Conservation (phyloP, 2,329 filamentous ascomycete genomes). For the Teratosphaeria gauchensis region DNA sequence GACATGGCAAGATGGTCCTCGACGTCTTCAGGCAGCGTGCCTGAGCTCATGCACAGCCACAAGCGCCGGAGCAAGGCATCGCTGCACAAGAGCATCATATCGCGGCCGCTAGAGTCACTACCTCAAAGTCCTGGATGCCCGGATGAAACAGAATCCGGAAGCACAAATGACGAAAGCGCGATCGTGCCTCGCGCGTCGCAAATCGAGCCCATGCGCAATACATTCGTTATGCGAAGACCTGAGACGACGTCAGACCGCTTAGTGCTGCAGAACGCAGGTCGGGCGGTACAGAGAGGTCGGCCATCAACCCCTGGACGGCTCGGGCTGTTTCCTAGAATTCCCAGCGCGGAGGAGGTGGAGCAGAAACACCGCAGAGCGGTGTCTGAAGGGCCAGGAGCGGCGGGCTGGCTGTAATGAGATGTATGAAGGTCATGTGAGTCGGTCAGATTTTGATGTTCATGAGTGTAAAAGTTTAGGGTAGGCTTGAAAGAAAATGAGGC, state of each 20-base stretch:
- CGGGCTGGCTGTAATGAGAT: not conserved
- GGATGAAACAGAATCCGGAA: not conserved
- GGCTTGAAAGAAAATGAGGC: not conserved
- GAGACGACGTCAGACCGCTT: not conserved
- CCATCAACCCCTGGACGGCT: not conserved
- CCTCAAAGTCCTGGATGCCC: slow-evolving; percentile 13
- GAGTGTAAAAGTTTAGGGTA: not conserved
- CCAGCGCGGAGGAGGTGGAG: not conserved
- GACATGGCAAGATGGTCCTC: slow-evolving; percentile 21
- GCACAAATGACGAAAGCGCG: not conserved
- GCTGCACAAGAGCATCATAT: slow-evolving; percentile 8
- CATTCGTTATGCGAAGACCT: slow-evolving; percentile 1
- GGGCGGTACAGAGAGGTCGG: slow-evolving; percentile 1
- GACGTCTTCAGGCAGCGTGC: slow-evolving; percentile 16
- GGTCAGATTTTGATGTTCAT: not conserved
- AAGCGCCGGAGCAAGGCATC: slow-evolving; percentile 11
- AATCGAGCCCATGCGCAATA: slow-evolving; percentile 3
- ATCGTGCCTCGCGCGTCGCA: slow-evolving; percentile 2
- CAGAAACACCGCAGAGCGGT: not conserved
- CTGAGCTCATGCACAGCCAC: slow-evolving; percentile 20
- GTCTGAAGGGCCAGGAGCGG: not conserved
- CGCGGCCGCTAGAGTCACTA: slow-evolving; percentile 15
- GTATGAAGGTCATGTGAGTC: not conserved
- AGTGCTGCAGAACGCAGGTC: not conserved
- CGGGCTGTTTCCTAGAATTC: not conserved